Evolutionary conservation across 1,284 basidiomycete genomes (phyloP).

Genomic region (Cerioporus squamosus): DNA sequence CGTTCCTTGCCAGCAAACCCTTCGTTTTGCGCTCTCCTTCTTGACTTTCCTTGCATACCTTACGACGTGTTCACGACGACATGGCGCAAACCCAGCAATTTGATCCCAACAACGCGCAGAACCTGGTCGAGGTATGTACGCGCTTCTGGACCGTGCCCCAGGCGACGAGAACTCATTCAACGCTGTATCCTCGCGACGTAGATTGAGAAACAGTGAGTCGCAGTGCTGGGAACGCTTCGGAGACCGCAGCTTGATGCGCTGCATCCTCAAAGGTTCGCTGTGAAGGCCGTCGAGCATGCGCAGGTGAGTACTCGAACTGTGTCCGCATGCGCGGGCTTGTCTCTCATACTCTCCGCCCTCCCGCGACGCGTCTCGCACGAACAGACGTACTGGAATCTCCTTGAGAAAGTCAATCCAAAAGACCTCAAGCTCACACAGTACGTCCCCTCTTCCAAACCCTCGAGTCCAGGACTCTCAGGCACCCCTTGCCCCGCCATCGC

Average conservation of each 20-base stretch:
- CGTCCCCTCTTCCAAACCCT: conserved; percentile 28
- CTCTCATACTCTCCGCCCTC: background rate
- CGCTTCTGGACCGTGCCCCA: background rate
- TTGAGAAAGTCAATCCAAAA: conserved; percentile 82
- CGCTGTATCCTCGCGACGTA: conserved; percentile 36
- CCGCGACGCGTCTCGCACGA: background rate
- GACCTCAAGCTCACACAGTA: conserved; percentile 85
- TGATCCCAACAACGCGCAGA: conserved; percentile 87
- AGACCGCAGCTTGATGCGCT: background rate
- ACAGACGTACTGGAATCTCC: conserved; percentile 95
- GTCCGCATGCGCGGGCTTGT: background rate
- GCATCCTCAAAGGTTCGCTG: conserved; percentile 71
- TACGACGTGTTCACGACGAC: conserved; percentile 4
- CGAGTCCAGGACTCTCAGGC: too few species aligned
- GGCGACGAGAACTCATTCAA: background rate
- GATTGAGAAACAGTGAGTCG: conserved; percentile 94
- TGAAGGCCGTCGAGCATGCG: conserved; percentile 95
- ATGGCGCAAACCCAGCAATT: conserved; percentile 66
- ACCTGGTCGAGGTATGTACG: conserved; percentile 76
- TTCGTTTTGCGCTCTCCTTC: background rate
- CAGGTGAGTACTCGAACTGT: conserved; percentile 57
- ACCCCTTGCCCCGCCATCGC: background rate
- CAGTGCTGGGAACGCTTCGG: background rate
- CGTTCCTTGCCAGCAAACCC: conserved; percentile 22
- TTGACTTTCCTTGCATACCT: background rate